phyloP scores from a whole-genome alignment of 2,329 filamentous ascomycete genomes.

The Coniochaeta sp. region DNA sequence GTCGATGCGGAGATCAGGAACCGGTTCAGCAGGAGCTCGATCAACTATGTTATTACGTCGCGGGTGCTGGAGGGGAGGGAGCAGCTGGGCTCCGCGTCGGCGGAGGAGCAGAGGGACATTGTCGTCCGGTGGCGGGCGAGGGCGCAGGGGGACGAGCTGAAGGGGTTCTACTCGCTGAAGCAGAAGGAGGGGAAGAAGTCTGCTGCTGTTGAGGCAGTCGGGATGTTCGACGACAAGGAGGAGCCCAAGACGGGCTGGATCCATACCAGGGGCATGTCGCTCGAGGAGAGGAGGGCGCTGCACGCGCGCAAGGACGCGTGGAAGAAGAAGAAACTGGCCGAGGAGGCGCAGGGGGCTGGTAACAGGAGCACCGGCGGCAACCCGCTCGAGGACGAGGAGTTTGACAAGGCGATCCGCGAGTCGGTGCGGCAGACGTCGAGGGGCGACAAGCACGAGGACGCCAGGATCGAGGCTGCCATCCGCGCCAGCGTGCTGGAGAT shows the following conservation, averaged over 20 bases:
- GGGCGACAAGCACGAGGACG: slow-evolving; percentile 64
- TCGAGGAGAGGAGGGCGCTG: slow-evolving; percentile 44
- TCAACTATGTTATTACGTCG: slow-evolving; percentile 74
- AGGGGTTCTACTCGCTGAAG: slow-evolving; percentile 49
- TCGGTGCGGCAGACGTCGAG: slow-evolving; percentile 65
- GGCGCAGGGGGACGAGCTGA: slow-evolving; percentile 49
- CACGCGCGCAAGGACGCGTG: slow-evolving; percentile 38
- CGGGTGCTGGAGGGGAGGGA: slow-evolving; percentile 68
- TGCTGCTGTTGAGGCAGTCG: slow-evolving; percentile 18
- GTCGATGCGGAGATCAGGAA: slow-evolving; percentile 71
- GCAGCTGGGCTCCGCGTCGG: slow-evolving; percentile 47
- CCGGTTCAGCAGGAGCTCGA: slow-evolving; percentile 59
- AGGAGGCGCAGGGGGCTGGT: background rate
- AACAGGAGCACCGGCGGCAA: slow-evolving; percentile 8
- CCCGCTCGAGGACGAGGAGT: slow-evolving; percentile 43
- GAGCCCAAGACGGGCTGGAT: slow-evolving; percentile 37
- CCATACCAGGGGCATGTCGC: slow-evolving; percentile 37
- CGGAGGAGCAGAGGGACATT: slow-evolving; percentile 56
- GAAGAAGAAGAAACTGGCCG: slow-evolving; percentile 22
- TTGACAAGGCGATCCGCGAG: slow-evolving; percentile 64
- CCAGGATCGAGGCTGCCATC: slow-evolving; percentile 64
- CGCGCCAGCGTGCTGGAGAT: slow-evolving; percentile 60
- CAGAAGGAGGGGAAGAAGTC: slow-evolving; percentile 30
- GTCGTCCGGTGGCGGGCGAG: slow-evolving; percentile 57
- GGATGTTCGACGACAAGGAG: slow-evolving; percentile 12